Percentiles rank a stretch among this genome's conserved stretches.
These are phyloP conservation scores for Bauhinia variegata DNA, from an alignment of 306 rosid species.

Conservation along the genomic window DNA sequence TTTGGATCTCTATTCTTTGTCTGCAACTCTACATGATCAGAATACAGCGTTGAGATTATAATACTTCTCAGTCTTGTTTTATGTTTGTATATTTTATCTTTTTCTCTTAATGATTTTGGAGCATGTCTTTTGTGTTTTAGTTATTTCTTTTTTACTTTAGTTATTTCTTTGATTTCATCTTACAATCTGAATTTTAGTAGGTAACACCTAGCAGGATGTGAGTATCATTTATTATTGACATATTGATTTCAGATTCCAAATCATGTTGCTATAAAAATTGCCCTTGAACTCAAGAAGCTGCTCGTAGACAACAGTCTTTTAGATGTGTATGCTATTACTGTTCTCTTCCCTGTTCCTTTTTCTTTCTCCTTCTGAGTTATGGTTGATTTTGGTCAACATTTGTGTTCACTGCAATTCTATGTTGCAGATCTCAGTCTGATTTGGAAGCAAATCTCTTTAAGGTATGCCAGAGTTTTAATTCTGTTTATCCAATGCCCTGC, in stretches of 20 bases:
- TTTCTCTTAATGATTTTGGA: too few relatives aligned
- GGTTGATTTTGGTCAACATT: not conserved
- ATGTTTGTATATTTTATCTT: too few relatives aligned
- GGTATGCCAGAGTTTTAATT: too few relatives aligned
- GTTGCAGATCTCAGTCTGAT: constrained; percentile 82
- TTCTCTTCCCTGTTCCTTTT: not conserved
- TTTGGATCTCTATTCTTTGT: too few relatives aligned
- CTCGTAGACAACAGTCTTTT: constrained; percentile 94
- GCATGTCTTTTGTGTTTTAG: too few relatives aligned
- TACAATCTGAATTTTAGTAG: too few relatives aligned
- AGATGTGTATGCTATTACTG: constrained; percentile 73
- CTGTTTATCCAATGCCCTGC: too few relatives aligned
- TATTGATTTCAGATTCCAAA: constrained; percentile 85
- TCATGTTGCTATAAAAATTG: constrained; percentile 87
- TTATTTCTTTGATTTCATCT: too few relatives aligned
- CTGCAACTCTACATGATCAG: too few relatives aligned
- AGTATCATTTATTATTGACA: constrained; percentile 29
- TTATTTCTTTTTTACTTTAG: too few relatives aligned
- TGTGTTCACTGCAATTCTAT: constrained; percentile 30
- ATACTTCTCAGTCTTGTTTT: too few relatives aligned
- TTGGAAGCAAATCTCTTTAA: constrained; percentile 89
- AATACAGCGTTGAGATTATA: too few relatives aligned
- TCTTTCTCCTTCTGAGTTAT: constrained; percentile 12
- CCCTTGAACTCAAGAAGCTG: constrained; percentile 93
- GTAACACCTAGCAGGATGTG: not conserved